Conservation (phyloP, 2,329 filamentous ascomycete species). For the Aspergillus tanneri region DNA sequence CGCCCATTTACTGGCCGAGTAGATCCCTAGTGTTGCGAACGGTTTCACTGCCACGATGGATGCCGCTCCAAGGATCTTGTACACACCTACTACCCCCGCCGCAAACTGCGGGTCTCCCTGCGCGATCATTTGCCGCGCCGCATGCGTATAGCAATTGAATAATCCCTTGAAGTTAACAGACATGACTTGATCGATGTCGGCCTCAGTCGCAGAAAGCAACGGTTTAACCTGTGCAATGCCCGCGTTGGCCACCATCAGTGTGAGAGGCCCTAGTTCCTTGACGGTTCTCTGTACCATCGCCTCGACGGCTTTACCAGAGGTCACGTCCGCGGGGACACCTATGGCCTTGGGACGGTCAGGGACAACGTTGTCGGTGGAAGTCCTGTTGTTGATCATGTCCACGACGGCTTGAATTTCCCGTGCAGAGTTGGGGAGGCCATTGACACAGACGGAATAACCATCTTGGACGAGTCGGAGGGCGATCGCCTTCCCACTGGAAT, state of each 20-base stretch:
- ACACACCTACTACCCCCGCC: slow-evolving; percentile 22
- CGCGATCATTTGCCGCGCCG: slow-evolving; percentile 64
- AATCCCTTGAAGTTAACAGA: slow-evolving; percentile 65
- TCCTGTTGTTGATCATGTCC: slow-evolving; percentile 17
- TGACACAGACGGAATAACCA: slow-evolving; percentile 66
- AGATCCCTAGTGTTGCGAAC: slow-evolving; percentile 60
- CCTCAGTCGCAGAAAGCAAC: slow-evolving; percentile 56
- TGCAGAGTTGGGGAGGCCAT: slow-evolving; percentile 58
- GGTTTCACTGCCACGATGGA: slow-evolving; percentile 62
- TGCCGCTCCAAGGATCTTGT: slow-evolving; percentile 55
- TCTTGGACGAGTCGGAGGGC: slow-evolving; percentile 63
- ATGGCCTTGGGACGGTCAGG: slow-evolving; percentile 38
- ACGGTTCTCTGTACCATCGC: slow-evolving; percentile 54
- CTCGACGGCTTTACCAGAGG: slow-evolving; percentile 55
- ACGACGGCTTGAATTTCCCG: slow-evolving; percentile 52
- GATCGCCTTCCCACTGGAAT: slow-evolving; percentile 33
- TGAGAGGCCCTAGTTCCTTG: slow-evolving; percentile 51
- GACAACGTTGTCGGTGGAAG: background rate
- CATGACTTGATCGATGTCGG: slow-evolving; percentile 61
- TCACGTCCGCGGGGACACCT: slow-evolving; percentile 61
- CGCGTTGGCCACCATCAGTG: slow-evolving; percentile 60
- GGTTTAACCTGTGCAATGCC: slow-evolving; percentile 60
- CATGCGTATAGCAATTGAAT: slow-evolving; percentile 63
- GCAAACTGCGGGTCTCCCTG: slow-evolving; percentile 50
- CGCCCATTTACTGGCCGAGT: slow-evolving; percentile 65